Conservation (phyloP, 148 eudicot species). For the Spergularia marina region DNA sequence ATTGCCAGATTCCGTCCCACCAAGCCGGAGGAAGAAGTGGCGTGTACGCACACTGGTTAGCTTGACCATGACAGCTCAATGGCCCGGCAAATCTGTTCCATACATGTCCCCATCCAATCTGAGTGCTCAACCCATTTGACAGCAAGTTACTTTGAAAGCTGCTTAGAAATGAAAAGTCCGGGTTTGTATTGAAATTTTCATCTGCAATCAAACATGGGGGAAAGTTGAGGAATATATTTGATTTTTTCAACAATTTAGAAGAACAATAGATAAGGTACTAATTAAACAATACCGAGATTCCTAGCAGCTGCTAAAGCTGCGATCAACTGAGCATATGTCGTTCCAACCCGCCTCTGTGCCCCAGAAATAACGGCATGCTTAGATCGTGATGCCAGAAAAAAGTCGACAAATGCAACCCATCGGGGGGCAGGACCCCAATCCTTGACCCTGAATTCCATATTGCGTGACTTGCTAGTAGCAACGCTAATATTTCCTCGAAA, state of each 20-base stretch:
- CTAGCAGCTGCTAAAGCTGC: constrained; percentile 77
- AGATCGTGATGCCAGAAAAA: constrained; percentile 87
- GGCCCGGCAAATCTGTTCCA: constrained; percentile 95
- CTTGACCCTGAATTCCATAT: constrained; percentile 55
- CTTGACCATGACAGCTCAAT: constrained; percentile 67
- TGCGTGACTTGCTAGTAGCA: constrained; percentile 24
- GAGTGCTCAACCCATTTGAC: constrained; percentile 60
- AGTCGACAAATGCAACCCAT: constrained; percentile 98
- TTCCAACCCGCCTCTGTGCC: constrained; percentile 90
- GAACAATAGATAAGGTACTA: background rate
- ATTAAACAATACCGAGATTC: constrained; percentile 43
- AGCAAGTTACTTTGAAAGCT: constrained; percentile 74
- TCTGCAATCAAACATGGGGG: constrained; percentile 30
- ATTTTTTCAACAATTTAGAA: background rate
- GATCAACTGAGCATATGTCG: constrained; percentile 87
- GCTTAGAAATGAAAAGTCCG: constrained; percentile 62
- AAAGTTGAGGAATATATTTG: background rate
- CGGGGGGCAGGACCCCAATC: constrained; percentile 99
- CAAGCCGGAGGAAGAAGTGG: constrained; percentile 88
- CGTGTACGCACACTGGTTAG: constrained; percentile 76
- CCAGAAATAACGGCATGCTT: constrained; percentile 85
- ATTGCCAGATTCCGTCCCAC: constrained; percentile 98
- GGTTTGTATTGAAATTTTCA: constrained; percentile 37
- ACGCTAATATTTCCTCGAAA: constrained; percentile 60
- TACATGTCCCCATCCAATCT: constrained; percentile 92